phyloP scores from a whole-genome alignment of 768 basidiomycete genomes.

The Kwoniella sp. region DNA sequence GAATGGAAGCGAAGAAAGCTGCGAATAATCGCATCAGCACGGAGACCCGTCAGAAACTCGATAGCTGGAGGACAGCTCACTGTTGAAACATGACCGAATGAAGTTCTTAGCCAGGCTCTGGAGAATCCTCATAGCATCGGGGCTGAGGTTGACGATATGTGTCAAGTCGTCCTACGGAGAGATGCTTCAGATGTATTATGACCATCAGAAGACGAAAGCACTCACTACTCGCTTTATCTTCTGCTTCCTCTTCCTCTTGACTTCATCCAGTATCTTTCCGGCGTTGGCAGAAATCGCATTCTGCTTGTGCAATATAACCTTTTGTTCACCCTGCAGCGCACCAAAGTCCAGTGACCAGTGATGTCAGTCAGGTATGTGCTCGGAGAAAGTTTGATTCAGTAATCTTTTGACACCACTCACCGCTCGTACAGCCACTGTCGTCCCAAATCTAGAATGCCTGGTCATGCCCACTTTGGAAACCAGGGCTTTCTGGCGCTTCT shows the following conservation, averaged over 20 bases:
- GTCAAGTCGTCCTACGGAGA: conserved; percentile 43
- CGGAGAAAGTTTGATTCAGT: background rate
- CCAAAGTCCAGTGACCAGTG: background rate
- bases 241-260: conserved; percentile 46
- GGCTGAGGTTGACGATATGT: conserved; percentile 40
- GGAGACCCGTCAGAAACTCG: background rate
- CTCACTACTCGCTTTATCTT: conserved; percentile 38
- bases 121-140: conserved; percentile 59
- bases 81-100: conserved; percentile 81
- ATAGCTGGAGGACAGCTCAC: conserved; percentile 61
- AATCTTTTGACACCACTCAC: no score
- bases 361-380: no score
- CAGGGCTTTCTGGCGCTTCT: conserved; percentile 68
- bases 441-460: conserved; percentile 94
- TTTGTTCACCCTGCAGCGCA: conserved; percentile 53
- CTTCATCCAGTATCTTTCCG: conserved; percentile 48
- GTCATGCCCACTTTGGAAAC: conserved; percentile 66
- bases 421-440: conserved; percentile 80
- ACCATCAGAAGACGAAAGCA: background rate
- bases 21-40: conserved; percentile 8
- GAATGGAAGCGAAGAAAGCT: conserved; percentile 83
- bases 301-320: conserved; percentile 76
- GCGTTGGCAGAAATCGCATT: conserved; percentile 67
- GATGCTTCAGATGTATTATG: background rate
- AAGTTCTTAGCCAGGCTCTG: conserved; percentile 73